These are phyloP conservation scores for Fusarium staphyleae DNA, from an alignment of 2,329 filamentous ascomycete genomes.

Conservation along the genomic window DNA sequence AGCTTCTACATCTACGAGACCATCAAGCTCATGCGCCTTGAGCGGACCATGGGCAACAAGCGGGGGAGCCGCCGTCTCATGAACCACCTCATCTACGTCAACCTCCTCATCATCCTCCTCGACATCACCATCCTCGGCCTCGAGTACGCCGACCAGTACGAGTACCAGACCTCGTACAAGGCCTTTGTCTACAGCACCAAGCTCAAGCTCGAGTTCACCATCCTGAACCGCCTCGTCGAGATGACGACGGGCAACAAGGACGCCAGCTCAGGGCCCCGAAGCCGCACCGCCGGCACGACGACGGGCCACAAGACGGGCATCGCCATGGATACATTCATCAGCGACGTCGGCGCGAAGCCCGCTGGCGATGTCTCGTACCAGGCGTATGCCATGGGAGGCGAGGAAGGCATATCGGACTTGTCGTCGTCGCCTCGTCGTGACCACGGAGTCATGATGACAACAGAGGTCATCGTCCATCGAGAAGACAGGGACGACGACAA, in stretches of 20 bases:
- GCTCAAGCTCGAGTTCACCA: constrained; percentile 51
- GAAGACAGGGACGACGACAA: constrained; percentile 33
- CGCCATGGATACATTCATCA: constrained; percentile 32
- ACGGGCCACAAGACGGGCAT: constrained; percentile 25
- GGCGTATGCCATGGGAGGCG: constrained; percentile 39
- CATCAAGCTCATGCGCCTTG: constrained; percentile 54
- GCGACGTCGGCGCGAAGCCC: constrained; percentile 17
- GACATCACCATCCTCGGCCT: constrained; percentile 52
- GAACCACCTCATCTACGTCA: constrained; percentile 54
- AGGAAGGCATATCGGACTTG: constrained; percentile 7
- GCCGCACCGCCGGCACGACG: constrained; percentile 17
- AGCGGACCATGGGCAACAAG: constrained; percentile 43
- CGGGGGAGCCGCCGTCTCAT: constrained; percentile 37
- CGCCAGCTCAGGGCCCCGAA: constrained; percentile 35
- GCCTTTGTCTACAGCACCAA: constrained; percentile 49
- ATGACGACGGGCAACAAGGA: constrained; percentile 41
- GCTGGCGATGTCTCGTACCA: constrained; percentile 30
- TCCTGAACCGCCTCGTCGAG: constrained; percentile 49
- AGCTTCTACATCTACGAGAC: constrained; percentile 62
- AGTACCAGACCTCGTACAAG: constrained; percentile 49
- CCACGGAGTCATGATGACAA: constrained; percentile 39
- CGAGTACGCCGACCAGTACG: constrained; percentile 48
- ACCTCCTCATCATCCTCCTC: constrained; percentile 54
- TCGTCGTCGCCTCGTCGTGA: constrained; percentile 2
- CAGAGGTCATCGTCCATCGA: constrained; percentile 33